A percentile compares a stretch with the other conserved stretches of the same genome.
Conservation (phyloP, 2,329 filamentous ascomycete species). For the Allantophomopsis lycopodina region DNA sequence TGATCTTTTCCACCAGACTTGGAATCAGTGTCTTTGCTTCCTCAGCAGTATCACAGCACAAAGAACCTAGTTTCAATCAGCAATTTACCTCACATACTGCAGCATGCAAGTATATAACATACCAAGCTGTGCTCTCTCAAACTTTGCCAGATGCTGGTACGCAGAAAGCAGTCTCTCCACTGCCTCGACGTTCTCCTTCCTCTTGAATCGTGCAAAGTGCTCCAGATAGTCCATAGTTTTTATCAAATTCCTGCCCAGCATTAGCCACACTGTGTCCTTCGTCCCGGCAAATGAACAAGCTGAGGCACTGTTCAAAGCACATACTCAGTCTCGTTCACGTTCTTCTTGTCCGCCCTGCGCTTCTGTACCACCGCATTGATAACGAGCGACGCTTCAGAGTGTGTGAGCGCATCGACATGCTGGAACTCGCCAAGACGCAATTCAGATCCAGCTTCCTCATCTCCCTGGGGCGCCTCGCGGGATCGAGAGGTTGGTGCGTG, state of each 20-base stretch:
- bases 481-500: constrained; percentile 37
- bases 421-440: constrained; percentile 91
- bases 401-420: constrained; percentile 77
- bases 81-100: too few relatives aligned
- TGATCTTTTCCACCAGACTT: constrained; percentile 76
- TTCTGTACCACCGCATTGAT: constrained; percentile 81
- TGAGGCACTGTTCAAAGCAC: constrained; percentile 17
- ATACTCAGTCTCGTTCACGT: constrained; percentile 74
- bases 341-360: constrained; percentile 65
- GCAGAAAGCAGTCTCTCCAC: constrained; percentile 76
- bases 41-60: constrained; percentile 85
- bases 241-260: constrained; percentile 48
- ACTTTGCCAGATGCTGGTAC: constrained; percentile 71
- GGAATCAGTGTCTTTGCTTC: constrained; percentile 96
- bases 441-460: constrained; percentile 73
- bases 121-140: constrained; percentile 90
- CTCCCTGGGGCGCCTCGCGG: constrained; percentile 57
- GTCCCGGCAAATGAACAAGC: constrained; percentile 2
- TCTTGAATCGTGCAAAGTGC: constrained; percentile 89
- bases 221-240: constrained; percentile 91
- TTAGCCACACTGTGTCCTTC: background rate
- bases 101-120: constrained; percentile 13
- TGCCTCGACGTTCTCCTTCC: constrained; percentile 88
- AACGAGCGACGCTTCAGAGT: constrained; percentile 84
- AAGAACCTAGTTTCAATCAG: constrained; percentile 44